phyloP scores from a whole-genome alignment of 2,329 filamentous ascomycete genomes.

The Metarhizium robertsii region DNA sequence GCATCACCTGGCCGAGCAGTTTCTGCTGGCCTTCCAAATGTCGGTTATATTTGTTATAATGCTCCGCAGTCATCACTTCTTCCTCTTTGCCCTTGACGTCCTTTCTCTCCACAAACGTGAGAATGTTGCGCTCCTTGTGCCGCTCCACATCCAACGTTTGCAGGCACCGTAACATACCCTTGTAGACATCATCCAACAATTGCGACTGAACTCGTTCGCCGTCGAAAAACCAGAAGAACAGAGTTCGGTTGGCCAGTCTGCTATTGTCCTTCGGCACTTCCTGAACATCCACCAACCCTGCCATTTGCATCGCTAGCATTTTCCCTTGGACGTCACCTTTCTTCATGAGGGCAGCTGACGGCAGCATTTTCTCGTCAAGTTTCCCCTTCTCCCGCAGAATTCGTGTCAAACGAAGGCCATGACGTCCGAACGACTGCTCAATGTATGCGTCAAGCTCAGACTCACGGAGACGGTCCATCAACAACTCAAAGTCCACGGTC shows the following conservation, averaged over 20 bases:
- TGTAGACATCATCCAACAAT: constrained; percentile 75
- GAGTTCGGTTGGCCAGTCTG: constrained; percentile 70
- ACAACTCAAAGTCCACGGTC: constrained; percentile 71
- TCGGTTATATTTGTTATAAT: constrained; percentile 53
- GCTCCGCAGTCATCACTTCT: constrained; percentile 64
- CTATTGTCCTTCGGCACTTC: constrained; percentile 86
- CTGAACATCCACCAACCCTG: constrained; percentile 82
- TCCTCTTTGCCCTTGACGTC: constrained; percentile 82
- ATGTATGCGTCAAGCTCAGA: constrained; percentile 76
- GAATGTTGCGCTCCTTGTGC: constrained; percentile 58
- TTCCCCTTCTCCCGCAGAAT: constrained; percentile 83
- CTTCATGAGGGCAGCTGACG: constrained; percentile 71
- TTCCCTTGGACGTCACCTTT: constrained; percentile 78
- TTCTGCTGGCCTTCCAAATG: constrained; percentile 60
- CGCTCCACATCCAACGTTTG: constrained; percentile 74
- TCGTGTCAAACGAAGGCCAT: constrained; percentile 73
- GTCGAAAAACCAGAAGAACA: constrained; percentile 92
- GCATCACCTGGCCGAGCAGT: constrained; percentile 67
- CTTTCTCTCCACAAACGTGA: constrained; percentile 73
- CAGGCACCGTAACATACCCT: constrained; percentile 76
- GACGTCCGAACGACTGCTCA: constrained; percentile 63
- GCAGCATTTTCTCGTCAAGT: constrained; percentile 86
- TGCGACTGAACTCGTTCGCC: constrained; percentile 59
- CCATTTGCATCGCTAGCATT: constrained; percentile 76
- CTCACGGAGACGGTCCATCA: constrained; percentile 63